Conservation (phyloP, 2,329 filamentous ascomycete species). For the Trichoderma arundinaceum region DNA sequence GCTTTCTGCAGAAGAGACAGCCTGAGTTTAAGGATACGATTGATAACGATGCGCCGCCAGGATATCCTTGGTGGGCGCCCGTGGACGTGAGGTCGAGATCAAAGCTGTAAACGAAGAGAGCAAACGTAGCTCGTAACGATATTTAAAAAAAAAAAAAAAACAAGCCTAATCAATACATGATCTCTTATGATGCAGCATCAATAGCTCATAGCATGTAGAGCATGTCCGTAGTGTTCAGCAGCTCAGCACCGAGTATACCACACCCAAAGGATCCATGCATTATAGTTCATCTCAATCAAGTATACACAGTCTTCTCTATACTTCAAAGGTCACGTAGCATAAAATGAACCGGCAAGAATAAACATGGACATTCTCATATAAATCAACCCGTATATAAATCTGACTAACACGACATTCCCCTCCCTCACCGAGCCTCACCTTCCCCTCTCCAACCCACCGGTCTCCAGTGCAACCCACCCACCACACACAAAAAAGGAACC, state of each 20-base stretch:
- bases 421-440: constrained; percentile 28
- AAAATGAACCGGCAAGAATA: no score
- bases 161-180: no score
- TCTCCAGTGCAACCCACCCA: constrained; percentile 18
- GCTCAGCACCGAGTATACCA: no score
- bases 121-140: background rate
- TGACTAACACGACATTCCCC: background rate
- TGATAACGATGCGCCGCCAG: constrained; percentile 62
- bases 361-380: no score
- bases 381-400: background rate
- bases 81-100: constrained; percentile 43
- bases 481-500: background rate
- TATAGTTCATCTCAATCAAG: no score
- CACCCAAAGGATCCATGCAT: background rate
- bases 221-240: no score
- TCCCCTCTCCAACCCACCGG: constrained; percentile 2
- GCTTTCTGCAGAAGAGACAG: constrained; percentile 72
- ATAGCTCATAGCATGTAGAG: no score
- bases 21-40: constrained; percentile 66
- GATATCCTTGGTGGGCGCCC: constrained; percentile 72
- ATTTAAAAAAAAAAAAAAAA: background rate
- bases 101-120: constrained; percentile 35
- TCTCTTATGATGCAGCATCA: no score
- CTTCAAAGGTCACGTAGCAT: no score
- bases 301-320: no score